A percentile compares a stretch with the other conserved stretches of the same genome.
phyloP scores from a whole-genome alignment of 768 basidiomycete genomes.

The Mycena vitilis region DNA sequence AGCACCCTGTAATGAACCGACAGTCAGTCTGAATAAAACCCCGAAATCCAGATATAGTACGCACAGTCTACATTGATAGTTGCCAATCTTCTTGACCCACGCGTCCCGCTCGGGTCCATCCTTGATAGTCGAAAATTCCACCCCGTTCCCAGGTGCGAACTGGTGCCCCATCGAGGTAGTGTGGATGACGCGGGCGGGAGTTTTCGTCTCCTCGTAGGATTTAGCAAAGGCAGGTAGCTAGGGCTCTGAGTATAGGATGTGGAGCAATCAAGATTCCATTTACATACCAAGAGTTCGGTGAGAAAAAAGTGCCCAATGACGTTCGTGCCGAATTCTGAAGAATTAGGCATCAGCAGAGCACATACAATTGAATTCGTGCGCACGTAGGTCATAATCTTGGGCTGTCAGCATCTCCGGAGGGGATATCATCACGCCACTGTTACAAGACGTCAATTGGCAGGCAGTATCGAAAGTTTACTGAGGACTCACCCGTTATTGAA shows the following conservation, averaged over 20 bases:
- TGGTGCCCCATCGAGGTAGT: constrained; percentile 30
- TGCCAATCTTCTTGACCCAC: constrained; percentile 14
- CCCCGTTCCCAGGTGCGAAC: not conserved
- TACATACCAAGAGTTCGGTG: constrained; percentile 25
- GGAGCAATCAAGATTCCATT: not conserved
- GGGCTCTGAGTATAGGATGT: not conserved
- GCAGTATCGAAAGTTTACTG: too few relatives aligned
- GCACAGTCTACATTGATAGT: not conserved
- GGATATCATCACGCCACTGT: constrained; percentile 41
- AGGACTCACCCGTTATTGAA: constrained; percentile 43
- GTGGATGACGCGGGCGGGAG: constrained; percentile 44
- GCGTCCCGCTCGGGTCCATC: constrained; percentile 24
- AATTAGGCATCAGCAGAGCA: not conserved
- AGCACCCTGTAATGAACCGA: not conserved
- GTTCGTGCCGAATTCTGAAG: constrained; percentile 37
- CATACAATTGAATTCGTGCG: not conserved
- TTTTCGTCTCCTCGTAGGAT: constrained; percentile 28
- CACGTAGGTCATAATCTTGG: constrained; percentile 30
- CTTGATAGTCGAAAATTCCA: constrained; percentile 12
- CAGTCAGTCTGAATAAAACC: not conserved
- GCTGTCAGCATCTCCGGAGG: constrained; percentile 38
- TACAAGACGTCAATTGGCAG: not conserved
- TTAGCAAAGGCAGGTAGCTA: constrained; percentile 36
- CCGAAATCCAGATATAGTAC: not conserved
- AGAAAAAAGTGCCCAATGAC: constrained; percentile 29